Percentiles rank a stretch among this genome's conserved stretches.
phyloP scores from a whole-genome alignment of 805 yeast species.

The Zygosaccharomyces kombuchaensis region DNA sequence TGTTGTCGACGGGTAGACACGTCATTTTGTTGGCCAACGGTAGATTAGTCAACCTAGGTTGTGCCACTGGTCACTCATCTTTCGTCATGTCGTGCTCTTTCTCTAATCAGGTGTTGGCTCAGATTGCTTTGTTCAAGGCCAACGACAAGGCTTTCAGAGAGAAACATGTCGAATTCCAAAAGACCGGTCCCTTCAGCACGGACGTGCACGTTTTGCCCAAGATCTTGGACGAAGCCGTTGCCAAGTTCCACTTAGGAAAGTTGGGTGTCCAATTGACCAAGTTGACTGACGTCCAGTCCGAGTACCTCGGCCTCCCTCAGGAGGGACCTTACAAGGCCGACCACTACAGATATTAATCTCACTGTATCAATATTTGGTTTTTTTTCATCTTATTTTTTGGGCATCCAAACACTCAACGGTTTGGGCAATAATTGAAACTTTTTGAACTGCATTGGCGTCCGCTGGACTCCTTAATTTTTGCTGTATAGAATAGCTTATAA shows the following conservation, averaged over 20 bases:
- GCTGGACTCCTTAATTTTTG: background rate
- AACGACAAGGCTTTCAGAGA: slow-evolving; percentile 73
- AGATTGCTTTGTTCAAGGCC: slow-evolving; percentile 93
- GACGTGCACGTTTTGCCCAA: slow-evolving; percentile 97
- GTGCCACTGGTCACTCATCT: slow-evolving; percentile 99
- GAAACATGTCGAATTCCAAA: slow-evolving; percentile 82
- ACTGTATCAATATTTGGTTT: background rate
- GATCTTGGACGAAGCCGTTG: slow-evolving; percentile 97
- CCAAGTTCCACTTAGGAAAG: slow-evolving; percentile 92
- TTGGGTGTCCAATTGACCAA: slow-evolving; percentile 83
- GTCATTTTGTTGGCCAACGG: slow-evolving; percentile 96
- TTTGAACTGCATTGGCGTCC: slow-evolving; percentile 3
- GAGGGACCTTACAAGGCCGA: slow-evolving; percentile 98
- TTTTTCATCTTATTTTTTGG: slow-evolving; percentile 5
- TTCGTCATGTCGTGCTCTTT: slow-evolving; percentile 99
- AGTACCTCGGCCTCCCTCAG: slow-evolving; percentile 84
- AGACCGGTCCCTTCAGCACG: slow-evolving; percentile 82
- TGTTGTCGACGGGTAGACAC: slow-evolving; percentile 86
- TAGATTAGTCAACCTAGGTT: slow-evolving; percentile 98
- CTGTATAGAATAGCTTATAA: slow-evolving; percentile 9
- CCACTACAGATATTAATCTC: slow-evolving; percentile 85
- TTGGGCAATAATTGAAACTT: slow-evolving; percentile 12
- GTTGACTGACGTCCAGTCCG: slow-evolving; percentile 78
- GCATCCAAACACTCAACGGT: slow-evolving; percentile 24
- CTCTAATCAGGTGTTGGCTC: slow-evolving; percentile 99